phyloP scores from a whole-genome alignment of 2,329 filamentous ascomycete genomes.

The Aspergillus aculeatus region DNA sequence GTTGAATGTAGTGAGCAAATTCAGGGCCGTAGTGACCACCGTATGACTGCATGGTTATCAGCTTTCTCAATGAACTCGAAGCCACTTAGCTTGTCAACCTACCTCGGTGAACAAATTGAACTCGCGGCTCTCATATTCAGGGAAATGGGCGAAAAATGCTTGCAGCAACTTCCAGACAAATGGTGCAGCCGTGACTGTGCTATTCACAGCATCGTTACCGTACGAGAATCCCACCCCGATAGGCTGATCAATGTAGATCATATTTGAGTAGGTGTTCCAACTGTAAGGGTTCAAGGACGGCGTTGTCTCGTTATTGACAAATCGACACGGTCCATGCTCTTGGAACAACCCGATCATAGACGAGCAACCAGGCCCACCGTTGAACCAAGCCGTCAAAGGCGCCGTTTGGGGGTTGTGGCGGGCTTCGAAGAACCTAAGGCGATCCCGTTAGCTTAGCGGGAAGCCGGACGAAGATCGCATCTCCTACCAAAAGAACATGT shows the following conservation, averaged over 20 bases:
- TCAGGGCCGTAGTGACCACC: constrained; percentile 39
- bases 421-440: constrained; percentile 47
- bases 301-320: constrained; percentile 39
- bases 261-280: constrained; percentile 61
- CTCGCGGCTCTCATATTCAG: constrained; percentile 40
- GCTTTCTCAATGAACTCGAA: background rate
- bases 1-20: constrained; percentile 37
- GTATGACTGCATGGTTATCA: constrained; percentile 26
- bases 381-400: constrained; percentile 48
- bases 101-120: constrained; percentile 38
- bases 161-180: constrained; percentile 60
- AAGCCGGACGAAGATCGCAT: background rate
- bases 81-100: background rate
- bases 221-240: constrained; percentile 57
- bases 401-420: constrained; percentile 46
- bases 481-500: constrained; percentile 47
- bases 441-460: background rate
- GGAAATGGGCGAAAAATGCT: constrained; percentile 40
- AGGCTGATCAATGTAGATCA: constrained; percentile 67
- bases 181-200: constrained; percentile 48
- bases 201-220: constrained; percentile 33
- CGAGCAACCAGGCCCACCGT: constrained; percentile 49
- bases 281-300: constrained; percentile 53
- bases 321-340: constrained; percentile 47
- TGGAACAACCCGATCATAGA: constrained; percentile 43